phyloP scores from a whole-genome alignment of 2,329 filamentous ascomycete genomes.

The Aquanectria penicillioides region DNA sequence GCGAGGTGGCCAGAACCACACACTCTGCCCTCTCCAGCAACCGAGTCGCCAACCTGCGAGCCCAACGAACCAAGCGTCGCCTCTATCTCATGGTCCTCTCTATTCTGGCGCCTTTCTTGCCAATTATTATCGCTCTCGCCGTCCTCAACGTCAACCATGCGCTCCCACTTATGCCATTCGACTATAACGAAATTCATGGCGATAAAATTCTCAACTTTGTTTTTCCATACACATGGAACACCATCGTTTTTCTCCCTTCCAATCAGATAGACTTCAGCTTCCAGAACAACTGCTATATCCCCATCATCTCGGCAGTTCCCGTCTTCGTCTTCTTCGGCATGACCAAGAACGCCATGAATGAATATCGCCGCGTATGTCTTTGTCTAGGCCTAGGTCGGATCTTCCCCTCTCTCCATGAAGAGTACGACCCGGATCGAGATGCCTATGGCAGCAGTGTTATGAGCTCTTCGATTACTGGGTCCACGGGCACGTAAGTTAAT shows the following conservation, averaged over 20 bases:
- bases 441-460: constrained; percentile 30
- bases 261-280: constrained; percentile 49
- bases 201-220: no score
- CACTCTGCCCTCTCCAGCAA: constrained; percentile 52
- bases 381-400: constrained; percentile 53
- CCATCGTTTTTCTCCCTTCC: constrained; percentile 58
- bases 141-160: constrained; percentile 52
- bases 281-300: constrained; percentile 60
- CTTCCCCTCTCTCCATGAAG: constrained; percentile 54
- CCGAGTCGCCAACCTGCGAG: constrained; percentile 52
- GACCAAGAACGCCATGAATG: constrained; percentile 62
- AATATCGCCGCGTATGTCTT: constrained; percentile 55
- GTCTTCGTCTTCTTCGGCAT: constrained; percentile 66
- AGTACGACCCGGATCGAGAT: constrained; percentile 50
- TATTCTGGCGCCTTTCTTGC: constrained; percentile 63
- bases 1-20: constrained; percentile 55
- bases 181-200: constrained; percentile 57
- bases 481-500: constrained; percentile 38
- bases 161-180: constrained; percentile 46
- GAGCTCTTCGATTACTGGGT: constrained; percentile 35
- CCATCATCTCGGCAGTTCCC: constrained; percentile 57
- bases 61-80: constrained; percentile 59
- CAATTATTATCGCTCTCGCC: constrained; percentile 55
- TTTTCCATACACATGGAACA: constrained; percentile 55
- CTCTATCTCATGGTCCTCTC: constrained; percentile 66